phyloP scores from a whole-genome alignment of 176 grass and related monocot genomes.

The Musa acuminata region DNA sequence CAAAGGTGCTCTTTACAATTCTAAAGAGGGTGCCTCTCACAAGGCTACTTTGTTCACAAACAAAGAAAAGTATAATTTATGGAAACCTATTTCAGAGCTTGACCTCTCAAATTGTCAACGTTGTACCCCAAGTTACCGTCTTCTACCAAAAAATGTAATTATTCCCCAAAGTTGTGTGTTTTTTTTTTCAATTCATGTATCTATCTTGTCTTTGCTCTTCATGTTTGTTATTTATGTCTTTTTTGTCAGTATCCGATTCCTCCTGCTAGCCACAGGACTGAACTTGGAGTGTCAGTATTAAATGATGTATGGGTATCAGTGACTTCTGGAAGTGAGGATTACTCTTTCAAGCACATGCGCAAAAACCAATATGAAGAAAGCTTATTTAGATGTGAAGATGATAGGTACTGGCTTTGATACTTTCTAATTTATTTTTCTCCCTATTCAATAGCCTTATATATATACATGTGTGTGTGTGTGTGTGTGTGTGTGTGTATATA shows the following conservation, averaged over 20 bases:
- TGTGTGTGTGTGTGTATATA: background rate
- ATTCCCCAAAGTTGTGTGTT: background rate
- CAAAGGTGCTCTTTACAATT: constrained; percentile 21
- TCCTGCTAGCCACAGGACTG: constrained; percentile 69
- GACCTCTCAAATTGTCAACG: constrained; percentile 87
- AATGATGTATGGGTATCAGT: constrained; percentile 97
- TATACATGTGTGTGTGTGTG: no score
- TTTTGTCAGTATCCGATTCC: constrained; percentile 66
- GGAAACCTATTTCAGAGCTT: constrained; percentile 91
- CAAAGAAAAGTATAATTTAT: constrained; percentile 90
- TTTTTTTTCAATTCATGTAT: background rate
- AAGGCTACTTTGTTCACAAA: constrained; percentile 42
- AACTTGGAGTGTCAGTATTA: constrained; percentile 70
- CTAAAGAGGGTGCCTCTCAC: constrained; percentile 49
- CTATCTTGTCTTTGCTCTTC: constrained; percentile 15
- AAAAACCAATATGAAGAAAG: constrained; percentile 99
- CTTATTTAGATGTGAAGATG: constrained; percentile 98
- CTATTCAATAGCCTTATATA: background rate
- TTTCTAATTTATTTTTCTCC: constrained; percentile 1
- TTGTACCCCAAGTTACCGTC: constrained; percentile 90
- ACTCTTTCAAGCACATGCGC: constrained; percentile 99
- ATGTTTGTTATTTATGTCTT: background rate
- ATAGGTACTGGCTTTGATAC: constrained; percentile 38
- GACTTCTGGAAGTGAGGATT: constrained; percentile 99
- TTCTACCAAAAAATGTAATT: constrained; percentile 88